These are phyloP conservation scores for Oryza brachyantha DNA, from an alignment of 176 grass and related monocot species.

Conservation along the genomic window DNA sequence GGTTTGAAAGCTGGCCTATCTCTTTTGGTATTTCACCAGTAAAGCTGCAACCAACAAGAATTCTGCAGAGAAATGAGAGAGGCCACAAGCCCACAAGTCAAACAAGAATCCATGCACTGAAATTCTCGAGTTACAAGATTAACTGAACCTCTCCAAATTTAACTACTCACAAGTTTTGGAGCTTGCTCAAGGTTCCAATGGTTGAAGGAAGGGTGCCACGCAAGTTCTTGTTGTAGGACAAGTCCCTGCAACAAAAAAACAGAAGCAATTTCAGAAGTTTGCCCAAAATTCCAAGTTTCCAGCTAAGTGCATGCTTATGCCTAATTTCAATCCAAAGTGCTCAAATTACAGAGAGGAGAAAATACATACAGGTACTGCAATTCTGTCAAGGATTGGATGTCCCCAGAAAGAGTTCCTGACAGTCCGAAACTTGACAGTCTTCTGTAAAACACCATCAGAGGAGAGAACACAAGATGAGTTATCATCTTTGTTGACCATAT, in stretches of 20 bases:
- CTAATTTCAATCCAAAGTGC: not conserved
- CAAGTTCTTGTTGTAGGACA: conserved; percentile 74
- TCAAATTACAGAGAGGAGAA: conserved; percentile 5
- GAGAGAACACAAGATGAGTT: not conserved
- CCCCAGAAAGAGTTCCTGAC: conserved; percentile 64
- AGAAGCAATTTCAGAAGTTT: not conserved
- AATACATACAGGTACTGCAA: conserved; percentile 51
- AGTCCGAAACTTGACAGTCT: conserved; percentile 60
- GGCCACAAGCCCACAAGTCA: not conserved
- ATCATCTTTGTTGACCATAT: not conserved
- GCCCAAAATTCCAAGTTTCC: not conserved
- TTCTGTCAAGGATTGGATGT: conserved; percentile 55
- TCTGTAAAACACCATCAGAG: conserved; percentile 38
- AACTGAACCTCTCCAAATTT: not conserved
- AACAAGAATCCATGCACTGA: conserved; percentile 2
- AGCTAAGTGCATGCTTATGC: not conserved
- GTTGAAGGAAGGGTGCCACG: conserved; percentile 49
- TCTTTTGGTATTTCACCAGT: conserved; percentile 71
- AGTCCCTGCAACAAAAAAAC: conserved; percentile 51
- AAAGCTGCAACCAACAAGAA: conserved; percentile 75
- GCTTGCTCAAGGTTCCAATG: conserved; percentile 66
- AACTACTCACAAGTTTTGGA: conserved; percentile 52
- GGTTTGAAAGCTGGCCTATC: conserved; percentile 57
- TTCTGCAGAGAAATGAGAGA: conserved; percentile 45
- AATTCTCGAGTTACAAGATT: not conserved